These are phyloP conservation scores for Daldinia grandis DNA, from an alignment of 495 filamentous ascomycete genomes.

Conservation along the genomic window DNA sequence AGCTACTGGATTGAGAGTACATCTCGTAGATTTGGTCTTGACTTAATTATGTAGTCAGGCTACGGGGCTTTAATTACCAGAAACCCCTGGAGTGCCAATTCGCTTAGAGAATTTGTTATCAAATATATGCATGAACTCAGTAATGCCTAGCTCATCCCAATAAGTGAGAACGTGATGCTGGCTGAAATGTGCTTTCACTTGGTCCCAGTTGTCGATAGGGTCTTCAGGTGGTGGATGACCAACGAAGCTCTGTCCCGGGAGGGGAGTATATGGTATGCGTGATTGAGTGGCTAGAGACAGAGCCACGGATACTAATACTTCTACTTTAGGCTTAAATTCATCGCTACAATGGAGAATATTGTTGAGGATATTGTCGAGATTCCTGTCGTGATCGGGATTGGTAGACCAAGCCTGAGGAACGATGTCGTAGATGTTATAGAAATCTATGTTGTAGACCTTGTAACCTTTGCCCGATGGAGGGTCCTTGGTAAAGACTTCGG, in stretches of 20 bases:
- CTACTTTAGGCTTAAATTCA: background rate
- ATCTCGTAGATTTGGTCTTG: too few relatives aligned
- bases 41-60: too few relatives aligned
- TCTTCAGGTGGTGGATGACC: background rate
- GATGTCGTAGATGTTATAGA: background rate
- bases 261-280: background rate
- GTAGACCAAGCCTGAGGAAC: constrained; percentile 1
- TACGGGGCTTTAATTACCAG: too few relatives aligned
- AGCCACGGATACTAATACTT: background rate
- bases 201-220: background rate
- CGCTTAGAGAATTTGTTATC: background rate
- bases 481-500: background rate
- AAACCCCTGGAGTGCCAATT: too few relatives aligned
- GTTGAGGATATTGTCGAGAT: background rate
- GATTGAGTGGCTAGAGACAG: background rate
- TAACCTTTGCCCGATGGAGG: background rate
- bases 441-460: background rate
- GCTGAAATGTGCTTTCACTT: background rate
- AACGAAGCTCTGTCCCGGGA: background rate
- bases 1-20: too few relatives aligned
- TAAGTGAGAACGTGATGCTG: background rate
- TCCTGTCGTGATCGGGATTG: background rate
- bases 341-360: background rate
- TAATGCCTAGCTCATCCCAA: background rate
- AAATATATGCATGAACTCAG: background rate